Conservation (phyloP, 108 stramenopile species). For the Pseudonitzschia multistriata region DNA sequence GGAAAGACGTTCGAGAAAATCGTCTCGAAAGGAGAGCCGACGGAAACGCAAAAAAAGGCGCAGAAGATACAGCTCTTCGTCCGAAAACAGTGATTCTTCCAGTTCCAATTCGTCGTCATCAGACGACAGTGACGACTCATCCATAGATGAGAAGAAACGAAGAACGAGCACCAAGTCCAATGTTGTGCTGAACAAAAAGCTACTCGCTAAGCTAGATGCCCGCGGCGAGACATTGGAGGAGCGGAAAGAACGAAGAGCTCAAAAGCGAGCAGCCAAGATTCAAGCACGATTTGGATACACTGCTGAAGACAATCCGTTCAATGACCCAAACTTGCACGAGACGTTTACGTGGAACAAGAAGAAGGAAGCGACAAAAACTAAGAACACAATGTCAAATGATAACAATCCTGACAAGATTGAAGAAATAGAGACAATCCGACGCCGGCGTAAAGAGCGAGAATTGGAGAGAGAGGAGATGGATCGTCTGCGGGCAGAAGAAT, state of each 20-base stretch:
- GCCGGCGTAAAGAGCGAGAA: conserved; percentile 89
- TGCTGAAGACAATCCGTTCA: conserved; percentile 97
- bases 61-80: conserved; percentile 24
- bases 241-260: conserved; percentile 70
- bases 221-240: conserved; percentile 85
- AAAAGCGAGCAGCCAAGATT: conserved; percentile 80
- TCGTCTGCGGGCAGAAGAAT: conserved; percentile 88
- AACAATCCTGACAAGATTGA: conserved; percentile 70
- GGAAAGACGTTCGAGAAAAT: conserved; percentile 6
- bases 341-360: conserved; percentile 96
- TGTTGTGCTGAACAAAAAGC: conserved; percentile 48
- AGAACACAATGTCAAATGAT: conserved; percentile 16
- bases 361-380: conserved; percentile 40
- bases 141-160: not conserved
- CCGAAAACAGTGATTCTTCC: conserved; percentile 1
- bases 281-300: conserved; percentile 89
- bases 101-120: conserved; percentile 9
- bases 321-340: conserved; percentile 94
- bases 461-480: conserved; percentile 92
- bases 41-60: conserved; percentile 31
- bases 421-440: conserved; percentile 95
- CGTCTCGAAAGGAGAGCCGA: conserved; percentile 25
- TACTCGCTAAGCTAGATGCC: conserved; percentile 63
- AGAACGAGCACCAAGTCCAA: conserved; percentile 14
- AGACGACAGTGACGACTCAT: conserved; percentile 8